Evolutionary conservation across 768 basidiomycete genomes (phyloP), one percentile per base, ranked within the genome.

Genomic region (Phanerochaete sordida): DNA sequence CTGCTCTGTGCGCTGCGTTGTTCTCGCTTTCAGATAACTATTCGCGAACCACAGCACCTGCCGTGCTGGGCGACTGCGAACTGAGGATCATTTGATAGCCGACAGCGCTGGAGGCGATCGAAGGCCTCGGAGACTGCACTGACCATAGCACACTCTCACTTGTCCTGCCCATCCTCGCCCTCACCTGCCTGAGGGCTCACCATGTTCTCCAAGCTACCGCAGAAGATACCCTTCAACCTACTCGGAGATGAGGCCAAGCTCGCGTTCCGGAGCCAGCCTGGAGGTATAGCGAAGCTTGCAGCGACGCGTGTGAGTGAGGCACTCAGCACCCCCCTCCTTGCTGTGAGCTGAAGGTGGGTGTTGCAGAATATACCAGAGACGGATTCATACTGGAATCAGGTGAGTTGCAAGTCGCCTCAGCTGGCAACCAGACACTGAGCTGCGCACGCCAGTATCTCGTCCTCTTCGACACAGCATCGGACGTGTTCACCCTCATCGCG

Each of bases 301-400:
- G 79, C 85, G 15, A 81, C 80, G 31, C 84, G 93, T 65, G 93
- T 94, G 73, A 65, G 58, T 50, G 24, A 37, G 5, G 5, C 23
- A 13, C 12, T 24, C 13, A 8, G n/a, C 16, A 26, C 11, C 3
- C 15, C 33, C 19, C 12, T 43, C 8, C 39, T 9, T 35, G 6
- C 11, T 19, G 19, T 43, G 4, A 43, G n/a, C 19, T 12, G 49
- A 43, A 26, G 30, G 21, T 26, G 37, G 27, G 30, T 31, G 26
- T 6, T 47, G 33, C 61, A 94, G 91, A 84, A 90, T 66, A 94
- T 95, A 52, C 72, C 85, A 2, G 79, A 84, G 59, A 81, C 75
- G 2, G 95, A 97, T 69, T 76, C 71, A n/a, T 95, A 95, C 69
- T 96, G 94, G 94, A 82, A 93, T 60, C 94, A 96, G 77, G 92